phyloP scores from a whole-genome alignment of 2,329 filamentous ascomycete genomes.

The Lomentospora prolificans region DNA sequence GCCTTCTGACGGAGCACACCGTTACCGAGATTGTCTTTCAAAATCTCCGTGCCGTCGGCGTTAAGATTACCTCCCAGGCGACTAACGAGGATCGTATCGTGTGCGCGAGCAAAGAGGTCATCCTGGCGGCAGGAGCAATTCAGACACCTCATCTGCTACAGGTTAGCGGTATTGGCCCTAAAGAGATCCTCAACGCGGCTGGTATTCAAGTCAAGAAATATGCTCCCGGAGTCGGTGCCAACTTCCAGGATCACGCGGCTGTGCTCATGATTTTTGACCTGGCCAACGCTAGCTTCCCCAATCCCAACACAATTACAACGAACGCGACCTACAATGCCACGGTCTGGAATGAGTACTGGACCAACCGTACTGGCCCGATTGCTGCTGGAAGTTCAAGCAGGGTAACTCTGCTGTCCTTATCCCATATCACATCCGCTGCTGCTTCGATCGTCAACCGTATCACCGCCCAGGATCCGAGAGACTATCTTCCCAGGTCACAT shows the following conservation, averaged over 20 bases:
- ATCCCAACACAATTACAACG: neutral
- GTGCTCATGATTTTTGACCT: conserved; percentile 15
- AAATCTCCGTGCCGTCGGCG: conserved; percentile 5
- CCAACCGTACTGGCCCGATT: conserved; percentile 10
- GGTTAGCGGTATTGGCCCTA: conserved; percentile 29
- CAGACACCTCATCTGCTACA: conserved; percentile 33
- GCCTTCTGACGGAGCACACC: conserved; percentile 8
- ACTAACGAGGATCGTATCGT: conserved; percentile 5
- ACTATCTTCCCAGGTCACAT: conserved; percentile 12
- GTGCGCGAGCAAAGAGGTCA: conserved; percentile 24
- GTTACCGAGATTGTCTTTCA: conserved; percentile 10
- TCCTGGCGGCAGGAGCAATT: conserved; percentile 29
- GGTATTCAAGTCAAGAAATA: conserved; percentile 42
- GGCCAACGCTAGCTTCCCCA: neutral
- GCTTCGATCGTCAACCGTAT: conserved; percentile 13
- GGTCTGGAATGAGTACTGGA: neutral
- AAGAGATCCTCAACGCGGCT: conserved; percentile 22
- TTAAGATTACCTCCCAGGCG: conserved; percentile 7
- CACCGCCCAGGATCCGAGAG: conserved; percentile 16
- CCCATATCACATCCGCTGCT: conserved; percentile 12
- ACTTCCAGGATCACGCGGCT: conserved; percentile 39
- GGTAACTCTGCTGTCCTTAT: conserved; percentile 12
- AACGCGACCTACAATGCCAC: neutral
- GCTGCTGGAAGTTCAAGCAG: conserved; percentile 11
- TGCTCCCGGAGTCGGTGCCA: conserved; percentile 52